These are phyloP conservation scores for Jacaranda copaia DNA, from an alignment of 257 asterid genomes.

Conservation along the genomic window DNA sequence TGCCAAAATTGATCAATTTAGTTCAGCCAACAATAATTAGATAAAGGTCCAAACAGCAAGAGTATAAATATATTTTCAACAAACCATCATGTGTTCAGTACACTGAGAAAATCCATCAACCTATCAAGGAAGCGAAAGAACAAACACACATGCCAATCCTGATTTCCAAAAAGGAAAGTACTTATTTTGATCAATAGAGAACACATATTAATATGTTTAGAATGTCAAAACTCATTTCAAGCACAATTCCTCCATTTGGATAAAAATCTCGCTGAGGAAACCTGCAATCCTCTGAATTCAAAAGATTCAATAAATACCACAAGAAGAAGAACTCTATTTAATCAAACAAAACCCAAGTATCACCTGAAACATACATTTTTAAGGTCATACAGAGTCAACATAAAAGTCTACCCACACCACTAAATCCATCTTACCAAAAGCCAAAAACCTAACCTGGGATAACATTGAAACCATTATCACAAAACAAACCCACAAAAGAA, in stretches of 20 bases:
- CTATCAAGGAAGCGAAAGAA: neutral
- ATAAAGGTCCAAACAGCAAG: no score
- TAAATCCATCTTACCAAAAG: neutral
- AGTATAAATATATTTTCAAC: neutral
- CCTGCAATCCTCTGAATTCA: neutral
- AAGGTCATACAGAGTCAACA: slow-evolving; percentile 6
- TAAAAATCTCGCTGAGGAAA: neutral
- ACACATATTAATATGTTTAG: neutral
- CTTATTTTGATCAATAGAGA: neutral
- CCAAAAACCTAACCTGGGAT: neutral
- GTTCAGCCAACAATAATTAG: no score
- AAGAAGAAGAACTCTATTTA: neutral
- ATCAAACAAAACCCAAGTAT: neutral
- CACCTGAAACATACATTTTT: neutral
- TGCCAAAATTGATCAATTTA: no score
- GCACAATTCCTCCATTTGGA: slow-evolving; percentile 8
- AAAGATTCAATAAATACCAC: neutral
- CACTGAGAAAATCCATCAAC: slow-evolving; percentile 15
- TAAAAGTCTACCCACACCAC: neutral
- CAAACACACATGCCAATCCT: neutral
- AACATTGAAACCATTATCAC: slow-evolving; percentile 21
- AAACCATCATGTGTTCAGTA: slow-evolving; percentile 1
- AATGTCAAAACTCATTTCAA: slow-evolving; percentile 2
- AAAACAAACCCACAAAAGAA: slow-evolving; percentile 27
- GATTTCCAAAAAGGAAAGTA: slow-evolving; percentile 11